Base-by-base conservation (phyloP, 2,329 filamentous ascomycete genomes). In the Aspergillus melleus region DNA sequence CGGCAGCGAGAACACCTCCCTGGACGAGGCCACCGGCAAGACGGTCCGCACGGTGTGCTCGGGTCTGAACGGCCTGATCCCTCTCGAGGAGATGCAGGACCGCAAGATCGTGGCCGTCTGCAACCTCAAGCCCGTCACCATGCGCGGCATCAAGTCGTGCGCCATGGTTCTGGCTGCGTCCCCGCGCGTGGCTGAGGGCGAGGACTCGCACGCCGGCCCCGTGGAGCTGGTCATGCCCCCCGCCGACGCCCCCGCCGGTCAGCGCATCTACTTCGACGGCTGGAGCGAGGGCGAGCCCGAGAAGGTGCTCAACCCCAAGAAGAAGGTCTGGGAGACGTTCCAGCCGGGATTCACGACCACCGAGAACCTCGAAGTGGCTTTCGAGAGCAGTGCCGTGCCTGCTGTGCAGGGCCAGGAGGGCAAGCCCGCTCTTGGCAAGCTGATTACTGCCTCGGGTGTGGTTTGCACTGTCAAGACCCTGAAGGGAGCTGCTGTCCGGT, bases 121-220 rank as follows among this genome's bases (percentile, higher is more conserved):
- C 84, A 99, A 99, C 79, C 86, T 99, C 68, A 99, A 99, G 84
- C 95, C 95, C 54, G 95, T 98, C 76, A 99, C 96, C 77, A 99
- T 99, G 95, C 91, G 95, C 65, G 95, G 95, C 67, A 85, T 91
- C 74, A 90, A 90, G 75, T 90, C 84, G 32, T 83, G 79, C 57
- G 89, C 93, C 72, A 98, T 99, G 95, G 95, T 99, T 16, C 86
- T 99, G 44, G 95, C 95, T 10, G 95, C 95, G 2, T 96, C 92
- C 19, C 95, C 94, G n/a, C 84, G 84, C 61, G 77, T 90, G 52
- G 88, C 88, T 72, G 90, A 94, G 72, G 94, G 92, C 49, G 93
- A 92, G 73, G 89, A 86, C 73, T 87, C 94, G 75, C 92, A 96
- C 81, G 92, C 88, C 65, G 90, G 91, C 3, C 92, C 93, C 36